Base-by-base conservation (phyloP, 495 filamentous ascomycete genomes). In the Penicillium paxilli region DNA sequence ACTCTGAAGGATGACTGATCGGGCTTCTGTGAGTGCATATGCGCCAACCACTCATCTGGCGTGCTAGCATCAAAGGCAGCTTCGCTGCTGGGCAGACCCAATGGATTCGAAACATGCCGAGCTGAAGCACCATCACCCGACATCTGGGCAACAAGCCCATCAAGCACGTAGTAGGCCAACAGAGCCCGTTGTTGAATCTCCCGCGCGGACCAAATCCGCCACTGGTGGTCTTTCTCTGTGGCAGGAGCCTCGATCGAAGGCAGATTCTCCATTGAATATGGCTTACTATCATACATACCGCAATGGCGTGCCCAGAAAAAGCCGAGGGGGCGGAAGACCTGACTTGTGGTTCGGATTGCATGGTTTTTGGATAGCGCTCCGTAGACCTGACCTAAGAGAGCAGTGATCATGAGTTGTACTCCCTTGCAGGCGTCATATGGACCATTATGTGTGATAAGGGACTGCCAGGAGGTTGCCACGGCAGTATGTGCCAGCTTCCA, bases 291-390 rank as follows among this genome's bases (percentile, higher is more conserved):
- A 26, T 72, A 68, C 64, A 77, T 75, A 8, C 74, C 74, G 49
- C 73, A 78, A 32, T 78, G 72, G 12, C 75, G 61, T 23, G 77
- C 76, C 77, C 77, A 80, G 54, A 74, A 75, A 59, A 80, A 79
- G 6, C 72, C 74, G 0, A 80, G 62, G 0, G 73, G 75, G 6
- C 76, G 76, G 52, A 78, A 78, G 3, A 76, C 71, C 47, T 79
- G 76, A 50, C 72, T 74, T 21, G 76, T 78, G 2, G 70, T 77
- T 8, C 77, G 67, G 22, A 80, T 73, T 4, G 64, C 62, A 17
- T 71, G 60, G 40, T 78, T 78, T 64, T 77, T 77, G 8, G 76
- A 75, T 19, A 79, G 47, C 4, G 72, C 73, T 14, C 76, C 77
- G 47, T 80, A 80, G 14, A 76, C 65, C 51, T 80, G 77, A 4